Evolutionary conservation across 495 filamentous ascomycete species (phyloP).

Genomic region (Penicillium odoratum): DNA sequence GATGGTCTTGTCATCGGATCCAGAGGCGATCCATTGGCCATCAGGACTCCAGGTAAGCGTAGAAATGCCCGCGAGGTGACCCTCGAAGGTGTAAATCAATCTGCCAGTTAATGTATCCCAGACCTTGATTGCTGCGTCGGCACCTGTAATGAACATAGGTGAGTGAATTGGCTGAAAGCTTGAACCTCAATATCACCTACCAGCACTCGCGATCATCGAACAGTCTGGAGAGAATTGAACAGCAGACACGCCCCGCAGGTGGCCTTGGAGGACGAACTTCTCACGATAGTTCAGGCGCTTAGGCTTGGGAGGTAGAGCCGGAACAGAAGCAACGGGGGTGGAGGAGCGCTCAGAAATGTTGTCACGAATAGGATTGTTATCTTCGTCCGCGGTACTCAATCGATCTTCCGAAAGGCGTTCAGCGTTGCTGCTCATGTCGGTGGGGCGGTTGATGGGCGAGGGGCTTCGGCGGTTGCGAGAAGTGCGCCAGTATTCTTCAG

Average conservation of each 20-base stretch:
- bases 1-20: constrained; percentile 94
- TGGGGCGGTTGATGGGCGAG: constrained; percentile 22
- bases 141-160: constrained; percentile 48
- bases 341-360: constrained; percentile 31
- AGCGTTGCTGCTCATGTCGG: constrained; percentile 14
- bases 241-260: constrained; percentile 75
- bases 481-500: constrained; percentile 41
- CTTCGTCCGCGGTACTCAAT: constrained; percentile 8
- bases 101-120: constrained; percentile 81
- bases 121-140: constrained; percentile 85
- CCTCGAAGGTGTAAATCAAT: constrained; percentile 83
- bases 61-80: constrained; percentile 88
- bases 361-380: constrained; percentile 13
- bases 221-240: constrained; percentile 91
- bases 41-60: constrained; percentile 91
- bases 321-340: constrained; percentile 32
- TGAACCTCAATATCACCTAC: constrained; percentile 39
- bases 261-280: constrained; percentile 68
- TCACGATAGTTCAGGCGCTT: constrained; percentile 57
- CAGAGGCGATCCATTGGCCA: constrained; percentile 79
- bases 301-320: constrained; percentile 45
- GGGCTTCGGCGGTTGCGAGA: constrained; percentile 33
- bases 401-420: constrained; percentile 21
- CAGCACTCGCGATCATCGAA: constrained; percentile 83
- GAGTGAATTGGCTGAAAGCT: not conserved